Conservation (phyloP, 805 yeast species). For the Candida coleopterorum region DNA sequence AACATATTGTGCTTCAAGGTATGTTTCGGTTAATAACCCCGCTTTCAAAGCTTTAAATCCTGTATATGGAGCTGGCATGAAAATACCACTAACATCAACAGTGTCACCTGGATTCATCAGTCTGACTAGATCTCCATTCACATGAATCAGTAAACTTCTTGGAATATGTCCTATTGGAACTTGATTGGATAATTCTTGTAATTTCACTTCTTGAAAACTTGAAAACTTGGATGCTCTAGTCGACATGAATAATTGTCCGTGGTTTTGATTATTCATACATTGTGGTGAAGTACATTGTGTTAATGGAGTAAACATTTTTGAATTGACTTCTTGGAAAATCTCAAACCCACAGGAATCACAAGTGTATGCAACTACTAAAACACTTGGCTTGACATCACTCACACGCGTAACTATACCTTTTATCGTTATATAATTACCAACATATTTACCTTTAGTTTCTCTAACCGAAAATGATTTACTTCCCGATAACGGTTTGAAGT, state of each 20-base stretch:
- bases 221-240: constrained; percentile 95
- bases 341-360: constrained; percentile 98
- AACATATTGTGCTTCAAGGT: constrained; percentile 80
- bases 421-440: constrained; percentile 86
- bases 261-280: constrained; percentile 72
- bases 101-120: constrained; percentile 89
- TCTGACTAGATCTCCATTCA: constrained; percentile 90
- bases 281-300: constrained; percentile 78
- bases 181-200: constrained; percentile 92
- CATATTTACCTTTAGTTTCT: constrained; percentile 74
- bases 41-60: constrained; percentile 92
- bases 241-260: constrained; percentile 86
- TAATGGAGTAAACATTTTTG: constrained; percentile 83
- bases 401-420: constrained; percentile 94
- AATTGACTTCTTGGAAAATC: constrained; percentile 88
- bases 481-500: constrained; percentile 71
- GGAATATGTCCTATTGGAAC: constrained; percentile 99
- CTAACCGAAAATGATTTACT: constrained; percentile 72
- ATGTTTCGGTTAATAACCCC: constrained; percentile 91
- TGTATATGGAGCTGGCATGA: constrained; percentile 91
- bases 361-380: constrained; percentile 88
- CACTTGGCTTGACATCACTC: constrained; percentile 92
- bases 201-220: constrained; percentile 91
- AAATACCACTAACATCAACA: constrained; percentile 89
- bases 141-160: constrained; percentile 75